These are phyloP conservation scores for Gardenia jasminoides DNA, from an alignment of 257 asterid species.

Conservation along the genomic window DNA sequence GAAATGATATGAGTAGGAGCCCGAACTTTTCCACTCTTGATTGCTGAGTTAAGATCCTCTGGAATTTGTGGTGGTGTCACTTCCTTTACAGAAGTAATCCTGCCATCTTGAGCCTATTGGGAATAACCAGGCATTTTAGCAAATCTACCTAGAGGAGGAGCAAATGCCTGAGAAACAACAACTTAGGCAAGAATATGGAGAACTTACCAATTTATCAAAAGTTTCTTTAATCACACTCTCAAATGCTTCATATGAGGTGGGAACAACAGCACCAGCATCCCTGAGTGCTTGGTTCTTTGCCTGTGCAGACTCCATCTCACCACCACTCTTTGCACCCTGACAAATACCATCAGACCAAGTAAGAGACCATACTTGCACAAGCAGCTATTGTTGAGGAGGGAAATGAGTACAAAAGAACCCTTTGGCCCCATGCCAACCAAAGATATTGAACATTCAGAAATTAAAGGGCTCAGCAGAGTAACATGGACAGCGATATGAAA, in stretches of 20 bases:
- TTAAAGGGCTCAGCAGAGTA: not conserved
- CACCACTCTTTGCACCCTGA: slow-evolving; percentile 99
- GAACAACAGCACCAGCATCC: slow-evolving; percentile 96
- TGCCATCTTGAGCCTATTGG: slow-evolving; percentile 67
- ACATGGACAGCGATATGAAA: not conserved
- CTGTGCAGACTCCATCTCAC: slow-evolving; percentile 99
- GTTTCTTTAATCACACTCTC: slow-evolving; percentile 83
- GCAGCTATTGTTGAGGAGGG: slow-evolving; percentile 3
- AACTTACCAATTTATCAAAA: slow-evolving; percentile 67
- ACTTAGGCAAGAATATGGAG: not conserved
- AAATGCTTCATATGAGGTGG: slow-evolving; percentile 94
- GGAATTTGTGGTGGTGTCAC: slow-evolving; percentile 95
- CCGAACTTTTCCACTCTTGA: slow-evolving; percentile 96
- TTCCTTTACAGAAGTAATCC: slow-evolving; percentile 76
- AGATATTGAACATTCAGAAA: not conserved
- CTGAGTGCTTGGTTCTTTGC: slow-evolving; percentile 92
- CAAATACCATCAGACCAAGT: slow-evolving; percentile 11
- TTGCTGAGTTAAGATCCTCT: slow-evolving; percentile 87
- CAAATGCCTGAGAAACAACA: slow-evolving; percentile 11
- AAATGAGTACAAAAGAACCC: not conserved
- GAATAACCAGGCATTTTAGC: slow-evolving; percentile 24
- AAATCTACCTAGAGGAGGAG: slow-evolving; percentile 6
- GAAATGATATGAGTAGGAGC: slow-evolving; percentile 99
- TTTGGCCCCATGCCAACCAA: not conserved
- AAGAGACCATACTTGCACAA: slow-evolving; percentile 5